Base-by-base conservation (phyloP, 106 monocot genomes). In the Phalaenopsis equestris region DNA sequence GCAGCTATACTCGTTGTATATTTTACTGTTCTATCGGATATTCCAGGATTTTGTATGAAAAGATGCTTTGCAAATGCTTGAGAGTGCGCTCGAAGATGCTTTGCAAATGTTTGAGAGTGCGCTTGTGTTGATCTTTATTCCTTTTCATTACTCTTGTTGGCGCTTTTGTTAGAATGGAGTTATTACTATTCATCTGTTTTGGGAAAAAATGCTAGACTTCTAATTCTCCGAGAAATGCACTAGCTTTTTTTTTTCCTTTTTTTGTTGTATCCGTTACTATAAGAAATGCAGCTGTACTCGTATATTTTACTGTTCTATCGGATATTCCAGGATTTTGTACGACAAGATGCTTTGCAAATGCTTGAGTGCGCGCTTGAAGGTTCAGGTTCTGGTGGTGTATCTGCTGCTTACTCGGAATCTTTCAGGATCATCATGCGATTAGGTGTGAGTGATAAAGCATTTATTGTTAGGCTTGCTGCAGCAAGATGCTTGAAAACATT, bases 301-400 rank as follows among this genome's bases (percentile, higher is more conserved):
- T 6, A 42, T 37, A 38, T 55, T 77, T 80, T 77, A 47, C 52
- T 42, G 77, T n/a, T 83, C 73, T 39, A 73, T 8, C 9, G 36
- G n/a, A 74, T 12, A 55, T 55, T 49, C 61, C 64, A 99, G 98
- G 95, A 95, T 88, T 95, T 91, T 95, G 93, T 99, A 41, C 91
- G 99, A 81, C 93, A 99, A 95, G 93, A 99, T 88, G 94, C 91
- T 55, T 67, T 99, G 55, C 85, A 83, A 84, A 91, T 99, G 91
- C 95, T 99, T 82, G 90, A 87, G 76, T 90, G 95, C 86, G 99
- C 99, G 83, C 23, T 99, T 78, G 95, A 93, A 86, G 99, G 99
- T 11, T 92, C 88, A 41, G 86, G 86, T 83, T 91, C 91, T 75
- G 75, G 67, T 86, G 95, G 99, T 82, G 70, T 87, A 15, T 77